Base-by-base conservation (phyloP, 2,329 filamentous ascomycete genomes). In the Ascochyta clinopodiicola region DNA sequence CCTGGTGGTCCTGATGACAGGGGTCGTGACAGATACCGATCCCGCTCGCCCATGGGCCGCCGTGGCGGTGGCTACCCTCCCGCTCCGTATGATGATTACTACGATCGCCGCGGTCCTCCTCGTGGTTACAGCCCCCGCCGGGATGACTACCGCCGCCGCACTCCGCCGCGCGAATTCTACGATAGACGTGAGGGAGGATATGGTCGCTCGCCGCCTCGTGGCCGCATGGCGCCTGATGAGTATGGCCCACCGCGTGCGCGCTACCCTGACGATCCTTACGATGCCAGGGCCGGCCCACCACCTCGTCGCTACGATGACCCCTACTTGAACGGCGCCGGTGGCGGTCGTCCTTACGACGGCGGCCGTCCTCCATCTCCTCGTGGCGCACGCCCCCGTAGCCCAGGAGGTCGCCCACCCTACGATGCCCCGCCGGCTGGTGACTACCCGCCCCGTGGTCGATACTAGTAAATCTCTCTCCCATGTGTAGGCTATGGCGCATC, bases 81-180 rank as follows among this genome's bases (percentile, higher is more conserved):
- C 56, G 83, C 84, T 54, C 85, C 87, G 34, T 81, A 84, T 60
- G 91, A 94, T 71, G 90, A 82, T 59, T 78, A 82, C 71, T 81
- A 95, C 68, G 93, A 95, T 74, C 88, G 92, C 67, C 91, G 94
- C 69, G 89, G 88, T 39, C 89, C 91, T 57, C 86, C 87, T 56
- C 86, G 91, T 66, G 91, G 88, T 57, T 96, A 96, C 76, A 96
- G 90, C 76, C 93, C 92, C 60, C 88, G 89, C 62, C 87, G 90
- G 59, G 88, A 90, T 62, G 96, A 96, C 77, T 92, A 94, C 73
- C 92, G 96, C 71, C 88, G 93, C 68, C 94, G 91, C 70, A 82
- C 84, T 53, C 88, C 84, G 51, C 83, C 89, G 57, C 88, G 91
- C 65, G 90, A 94, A 57, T 96, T 96, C 78, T 96, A 97, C 77